phyloP scores from a whole-genome alignment of 768 basidiomycete genomes.

The Leccinum ochraceum region DNA sequence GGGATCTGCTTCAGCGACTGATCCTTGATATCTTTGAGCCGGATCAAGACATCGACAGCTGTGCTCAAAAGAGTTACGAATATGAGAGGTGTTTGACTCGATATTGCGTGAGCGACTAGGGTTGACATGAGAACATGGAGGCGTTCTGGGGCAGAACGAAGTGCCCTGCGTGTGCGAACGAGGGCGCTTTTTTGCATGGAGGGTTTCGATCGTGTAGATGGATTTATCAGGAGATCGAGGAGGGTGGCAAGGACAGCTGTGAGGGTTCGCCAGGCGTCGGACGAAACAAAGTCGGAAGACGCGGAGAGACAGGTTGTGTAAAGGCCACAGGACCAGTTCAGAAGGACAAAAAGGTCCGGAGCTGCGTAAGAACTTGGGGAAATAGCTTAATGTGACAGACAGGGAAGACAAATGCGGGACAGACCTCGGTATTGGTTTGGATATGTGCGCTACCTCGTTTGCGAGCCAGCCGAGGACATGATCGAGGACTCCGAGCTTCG shows the following conservation, averaged over 20 bases:
- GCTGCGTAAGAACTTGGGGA: constrained; percentile 52
- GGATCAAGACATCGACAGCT: constrained; percentile 67
- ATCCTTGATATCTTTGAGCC: constrained; percentile 58
- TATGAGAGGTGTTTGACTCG: constrained; percentile 42
- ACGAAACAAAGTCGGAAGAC: constrained; percentile 46
- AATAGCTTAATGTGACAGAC: not conserved
- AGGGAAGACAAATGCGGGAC: constrained; percentile 22
- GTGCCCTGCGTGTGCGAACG: too few relatives aligned
- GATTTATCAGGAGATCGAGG: constrained; percentile 58
- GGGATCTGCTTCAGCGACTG: constrained; percentile 44
- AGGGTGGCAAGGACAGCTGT: constrained; percentile 58
- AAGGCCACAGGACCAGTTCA: constrained; percentile 69
- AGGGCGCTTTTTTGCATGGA: constrained; percentile 44
- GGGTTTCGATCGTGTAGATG: constrained; percentile 51
- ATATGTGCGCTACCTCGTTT: constrained; percentile 60
- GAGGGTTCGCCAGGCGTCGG: constrained; percentile 49
- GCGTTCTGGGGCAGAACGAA: constrained; percentile 37
- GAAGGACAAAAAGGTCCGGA: constrained; percentile 63
- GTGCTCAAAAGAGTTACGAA: constrained; percentile 62
- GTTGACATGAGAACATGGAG: constrained; percentile 53
- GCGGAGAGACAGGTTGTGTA: constrained; percentile 52
- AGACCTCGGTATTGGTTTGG: constrained; percentile 59
- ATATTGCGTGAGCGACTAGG: constrained; percentile 52
- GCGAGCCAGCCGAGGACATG: constrained; percentile 77
- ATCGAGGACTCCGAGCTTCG: constrained; percentile 61